phyloP scores from a whole-genome alignment of 1,139 yeast genomes.

The Sugiyamaella xylanicola region DNA sequence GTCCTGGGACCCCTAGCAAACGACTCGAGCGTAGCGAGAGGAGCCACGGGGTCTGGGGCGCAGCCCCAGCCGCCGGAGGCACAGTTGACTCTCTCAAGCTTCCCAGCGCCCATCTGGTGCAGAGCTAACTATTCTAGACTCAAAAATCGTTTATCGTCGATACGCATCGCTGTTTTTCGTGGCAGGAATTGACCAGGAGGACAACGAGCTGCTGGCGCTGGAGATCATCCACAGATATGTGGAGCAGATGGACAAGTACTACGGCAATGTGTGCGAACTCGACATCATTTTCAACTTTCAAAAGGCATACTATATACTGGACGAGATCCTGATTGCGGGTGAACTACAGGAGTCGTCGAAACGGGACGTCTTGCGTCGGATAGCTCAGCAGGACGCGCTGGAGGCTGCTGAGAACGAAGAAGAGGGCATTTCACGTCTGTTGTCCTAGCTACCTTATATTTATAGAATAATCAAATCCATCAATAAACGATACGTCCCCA shows the following conservation, averaged over 20 bases:
- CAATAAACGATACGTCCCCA: too few species aligned
- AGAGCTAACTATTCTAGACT: constrained; percentile 48
- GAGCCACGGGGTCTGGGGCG: constrained; percentile 1
- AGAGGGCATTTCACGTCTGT: constrained; percentile 38
- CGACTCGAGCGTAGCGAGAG: neutral
- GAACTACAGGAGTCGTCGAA: constrained; percentile 82
- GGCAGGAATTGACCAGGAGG: constrained; percentile 80
- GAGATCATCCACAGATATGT: constrained; percentile 92
- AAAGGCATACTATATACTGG: constrained; percentile 88
- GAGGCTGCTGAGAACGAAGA: constrained; percentile 63
- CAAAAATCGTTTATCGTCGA: constrained; percentile 84
- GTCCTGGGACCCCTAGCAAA: too few species aligned
- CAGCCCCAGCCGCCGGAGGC: constrained; percentile 2
- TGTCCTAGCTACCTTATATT: constrained; percentile 24
- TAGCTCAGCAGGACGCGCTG: constrained; percentile 77
- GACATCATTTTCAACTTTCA: constrained; percentile 91
- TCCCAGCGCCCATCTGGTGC: neutral
- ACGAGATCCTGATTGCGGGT: constrained; percentile 82
- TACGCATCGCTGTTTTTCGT: constrained; percentile 92
- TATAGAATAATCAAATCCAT: neutral
- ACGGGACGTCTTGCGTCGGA: constrained; percentile 73
- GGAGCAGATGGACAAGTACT: constrained; percentile 93
- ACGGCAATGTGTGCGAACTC: constrained; percentile 91
- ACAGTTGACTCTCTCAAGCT: neutral
- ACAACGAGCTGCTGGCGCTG: constrained; percentile 81